Conservation (phyloP, 352 stramenopile genomes). For the Pythium utonaiense region DNA sequence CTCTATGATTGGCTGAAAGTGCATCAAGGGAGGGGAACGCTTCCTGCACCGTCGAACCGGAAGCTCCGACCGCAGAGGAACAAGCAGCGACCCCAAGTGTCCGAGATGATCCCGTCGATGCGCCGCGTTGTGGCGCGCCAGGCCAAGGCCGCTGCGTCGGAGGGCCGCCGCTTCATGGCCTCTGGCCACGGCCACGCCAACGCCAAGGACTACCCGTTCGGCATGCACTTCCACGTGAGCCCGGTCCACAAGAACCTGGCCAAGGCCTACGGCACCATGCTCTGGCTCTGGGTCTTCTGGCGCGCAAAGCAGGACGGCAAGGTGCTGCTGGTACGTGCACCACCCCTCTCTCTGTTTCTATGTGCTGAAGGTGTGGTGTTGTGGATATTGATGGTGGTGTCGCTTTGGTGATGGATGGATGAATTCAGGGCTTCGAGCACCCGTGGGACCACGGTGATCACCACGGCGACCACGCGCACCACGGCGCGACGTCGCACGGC, state of each 20-base stretch:
- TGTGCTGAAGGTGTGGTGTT: neutral
- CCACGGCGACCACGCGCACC: slow-evolving; percentile 29
- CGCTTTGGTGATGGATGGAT: too few species aligned
- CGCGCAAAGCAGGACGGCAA: slow-evolving; percentile 85
- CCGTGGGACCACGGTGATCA: slow-evolving; percentile 73
- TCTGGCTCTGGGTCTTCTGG: slow-evolving; percentile 90
- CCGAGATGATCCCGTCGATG: slow-evolving; percentile 45
- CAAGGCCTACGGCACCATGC: slow-evolving; percentile 85
- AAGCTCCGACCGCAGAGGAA: slow-evolving; percentile 1
- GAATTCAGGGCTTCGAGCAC: slow-evolving; percentile 72
- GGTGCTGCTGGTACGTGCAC: slow-evolving; percentile 57
- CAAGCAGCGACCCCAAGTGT: slow-evolving; percentile 4
- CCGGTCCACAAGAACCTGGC: slow-evolving; percentile 85
- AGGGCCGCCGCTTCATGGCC: slow-evolving; percentile 55
- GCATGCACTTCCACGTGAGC: slow-evolving; percentile 89
- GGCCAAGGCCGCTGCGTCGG: slow-evolving; percentile 7
- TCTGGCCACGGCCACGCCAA: slow-evolving; percentile 36
- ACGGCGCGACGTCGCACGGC: slow-evolving; percentile 30
- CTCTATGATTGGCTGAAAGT: slow-evolving; percentile 14
- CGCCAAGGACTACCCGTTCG: slow-evolving; percentile 68
- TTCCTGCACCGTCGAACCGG: slow-evolving; percentile 21
- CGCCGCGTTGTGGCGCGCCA: slow-evolving; percentile 38
- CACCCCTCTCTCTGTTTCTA: too few species aligned
- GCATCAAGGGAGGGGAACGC: slow-evolving; percentile 16
- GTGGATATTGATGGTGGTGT: neutral